Evolutionary conservation across 371 early-diverging fungal genomes (phyloP).

Genomic region (Lichtheimia corymbifera): DNA sequence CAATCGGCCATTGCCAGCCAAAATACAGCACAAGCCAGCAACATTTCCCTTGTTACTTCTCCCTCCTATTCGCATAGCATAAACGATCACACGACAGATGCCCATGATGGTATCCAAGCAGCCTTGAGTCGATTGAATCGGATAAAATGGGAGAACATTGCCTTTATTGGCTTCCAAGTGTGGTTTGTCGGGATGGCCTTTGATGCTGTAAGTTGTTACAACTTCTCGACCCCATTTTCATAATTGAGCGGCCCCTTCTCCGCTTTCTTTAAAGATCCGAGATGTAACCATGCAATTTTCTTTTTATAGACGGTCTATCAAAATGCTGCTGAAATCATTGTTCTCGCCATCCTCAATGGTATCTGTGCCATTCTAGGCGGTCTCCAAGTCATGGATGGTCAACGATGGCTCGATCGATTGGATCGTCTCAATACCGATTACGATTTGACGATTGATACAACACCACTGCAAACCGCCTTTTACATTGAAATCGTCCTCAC

Average conservation of each 20-base stretch:
- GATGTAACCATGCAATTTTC: neutral
- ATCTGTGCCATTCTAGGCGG: slow-evolving; percentile 43
- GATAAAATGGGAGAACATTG: slow-evolving; percentile 53
- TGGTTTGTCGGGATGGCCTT: slow-evolving; percentile 53
- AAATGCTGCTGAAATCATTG: slow-evolving; percentile 42
- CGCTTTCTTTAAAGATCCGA: neutral
- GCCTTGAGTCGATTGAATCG: slow-evolving; percentile 35
- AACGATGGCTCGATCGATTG: slow-evolving; percentile 28
- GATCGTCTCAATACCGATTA: slow-evolving; percentile 2
- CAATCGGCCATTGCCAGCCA: slow-evolving; percentile 42
- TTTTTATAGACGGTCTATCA: slow-evolving; percentile 40
- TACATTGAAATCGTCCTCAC: slow-evolving; percentile 43
- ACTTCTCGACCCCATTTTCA: neutral
- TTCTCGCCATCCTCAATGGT: slow-evolving; percentile 39
- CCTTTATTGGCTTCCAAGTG: slow-evolving; percentile 47
- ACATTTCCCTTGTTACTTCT: slow-evolving; percentile 7
- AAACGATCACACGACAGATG: neutral
- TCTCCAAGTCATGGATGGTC: slow-evolving; percentile 42
- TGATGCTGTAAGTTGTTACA: slow-evolving; percentile 41
- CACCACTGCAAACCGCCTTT: slow-evolving; percentile 31
- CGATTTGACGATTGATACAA: slow-evolving; percentile 11
- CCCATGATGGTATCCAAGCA: slow-evolving; percentile 6
- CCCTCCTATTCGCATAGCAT: neutral
- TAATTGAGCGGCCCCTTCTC: neutral
- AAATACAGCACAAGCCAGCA: slow-evolving; percentile 29